Evolutionary conservation across 345 rosid genomes (phyloP), one percentile per base, ranked within the genome.

Genomic region (Populus nigra): DNA sequence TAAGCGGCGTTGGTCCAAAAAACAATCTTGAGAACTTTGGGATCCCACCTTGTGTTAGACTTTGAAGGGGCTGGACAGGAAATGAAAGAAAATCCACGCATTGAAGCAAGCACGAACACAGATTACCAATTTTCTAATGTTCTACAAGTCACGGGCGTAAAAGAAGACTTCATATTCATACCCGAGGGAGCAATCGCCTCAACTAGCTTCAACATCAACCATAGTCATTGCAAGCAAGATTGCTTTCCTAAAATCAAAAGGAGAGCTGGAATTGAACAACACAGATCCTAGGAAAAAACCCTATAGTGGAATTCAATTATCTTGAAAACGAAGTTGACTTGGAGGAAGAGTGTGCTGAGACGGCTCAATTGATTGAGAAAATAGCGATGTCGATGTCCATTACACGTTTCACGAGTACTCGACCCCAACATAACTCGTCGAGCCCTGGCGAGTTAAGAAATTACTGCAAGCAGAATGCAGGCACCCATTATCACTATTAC

Each of bases 251-350:
- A 15, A 45, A 45, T 45, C 49, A 13, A 45, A 11, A 15, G 49
- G 49, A 45, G 87, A 84, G 76, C 94, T 90, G 35, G 81, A 87
- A 77, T 76, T 91, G 33, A 72, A 79, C 70, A 88, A 76, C 78
- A 84, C 68, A 4, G 87, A 89, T 74, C 91, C 93, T 4, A 88
- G 92, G 82, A 67, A 79, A 63, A 93, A 90, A 84, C 98, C 93
- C 0, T 70, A 33, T 79, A 5, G 90, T 91, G 79, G 80, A 78
- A 84, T 91, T 89, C 86, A 93, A 92, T 74, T 93, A 93, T 81
- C 81, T 90, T 29, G 76, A 76, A 8, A 84, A 85, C 71, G 86
- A 87, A 71, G 79, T 76, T 43, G 95, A 92, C 80, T 41, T 92
- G 25, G 77, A 90, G 5, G 84, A 83, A 15, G 36, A 33, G 36